Conservation (phyloP, 2,329 filamentous ascomycete genomes). For the Onygenales sp. region DNA sequence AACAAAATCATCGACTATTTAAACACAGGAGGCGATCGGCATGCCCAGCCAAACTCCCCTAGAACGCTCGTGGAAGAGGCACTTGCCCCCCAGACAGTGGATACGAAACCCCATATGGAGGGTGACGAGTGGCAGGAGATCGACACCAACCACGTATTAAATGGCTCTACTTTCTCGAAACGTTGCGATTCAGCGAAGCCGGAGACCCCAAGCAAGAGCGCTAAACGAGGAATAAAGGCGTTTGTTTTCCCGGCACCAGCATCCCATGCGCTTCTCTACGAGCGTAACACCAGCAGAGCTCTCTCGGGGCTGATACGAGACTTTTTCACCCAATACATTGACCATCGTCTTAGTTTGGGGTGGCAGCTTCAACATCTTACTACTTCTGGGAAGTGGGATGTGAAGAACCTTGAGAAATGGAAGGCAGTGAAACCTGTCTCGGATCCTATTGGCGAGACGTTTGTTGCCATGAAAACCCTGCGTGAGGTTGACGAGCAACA, state of each 20-base stretch:
- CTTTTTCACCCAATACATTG: constrained; percentile 67
- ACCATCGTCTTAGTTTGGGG: constrained; percentile 66
- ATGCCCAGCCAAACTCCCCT: neutral
- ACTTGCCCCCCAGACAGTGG: neutral
- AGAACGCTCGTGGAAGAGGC: neutral
- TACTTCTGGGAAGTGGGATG: constrained; percentile 91
- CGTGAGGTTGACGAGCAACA: constrained; percentile 80
- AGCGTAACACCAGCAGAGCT: constrained; percentile 62
- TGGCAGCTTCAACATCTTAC: constrained; percentile 90
- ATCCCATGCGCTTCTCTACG: constrained; percentile 76
- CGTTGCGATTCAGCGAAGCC: constrained; percentile 14
- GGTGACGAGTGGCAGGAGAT: neutral
- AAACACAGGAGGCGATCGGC: constrained; percentile 12
- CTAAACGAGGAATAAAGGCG: constrained; percentile 40
- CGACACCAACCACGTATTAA: constrained; percentile 4
- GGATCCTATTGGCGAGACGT: constrained; percentile 64
- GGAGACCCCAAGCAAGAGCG: constrained; percentile 40
- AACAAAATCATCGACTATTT: constrained; percentile 51
- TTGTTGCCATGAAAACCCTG: constrained; percentile 86
- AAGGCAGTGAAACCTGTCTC: constrained; percentile 69
- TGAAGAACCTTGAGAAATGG: constrained; percentile 94
- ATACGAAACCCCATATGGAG: neutral
- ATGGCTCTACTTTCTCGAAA: neutral
- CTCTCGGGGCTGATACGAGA: constrained; percentile 73
- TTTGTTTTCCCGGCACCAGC: constrained; percentile 66